These are phyloP conservation scores for Alisma plantagoaquatica DNA, from an alignment of 106 monocot species.

Conservation along the genomic window DNA sequence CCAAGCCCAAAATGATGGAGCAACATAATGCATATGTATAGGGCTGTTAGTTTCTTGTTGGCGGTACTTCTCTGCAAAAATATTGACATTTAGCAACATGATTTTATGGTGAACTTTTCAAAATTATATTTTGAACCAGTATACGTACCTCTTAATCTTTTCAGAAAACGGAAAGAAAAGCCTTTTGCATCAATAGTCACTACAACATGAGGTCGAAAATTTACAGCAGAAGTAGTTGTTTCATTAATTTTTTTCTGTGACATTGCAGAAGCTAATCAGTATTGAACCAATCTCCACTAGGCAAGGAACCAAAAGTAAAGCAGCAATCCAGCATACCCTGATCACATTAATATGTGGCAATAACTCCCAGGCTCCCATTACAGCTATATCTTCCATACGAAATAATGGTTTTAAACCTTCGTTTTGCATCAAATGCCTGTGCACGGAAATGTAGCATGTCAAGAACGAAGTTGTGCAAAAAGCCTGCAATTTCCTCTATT, in stretches of 20 bases:
- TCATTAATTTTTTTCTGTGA: slow-evolving; percentile 57
- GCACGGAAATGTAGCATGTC: background rate
- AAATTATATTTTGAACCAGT: slow-evolving; percentile 1
- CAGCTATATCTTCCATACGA: slow-evolving; percentile 92
- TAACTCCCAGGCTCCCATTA: slow-evolving; percentile 95
- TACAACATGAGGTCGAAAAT: slow-evolving; percentile 81
- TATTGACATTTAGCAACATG: too few relatives aligned
- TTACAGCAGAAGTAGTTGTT: slow-evolving; percentile 36
- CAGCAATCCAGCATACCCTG: slow-evolving; percentile 33
- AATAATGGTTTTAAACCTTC: slow-evolving; percentile 70
- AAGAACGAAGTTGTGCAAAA: background rate
- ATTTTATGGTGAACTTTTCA: too few relatives aligned
- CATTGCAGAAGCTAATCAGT: slow-evolving; percentile 3
- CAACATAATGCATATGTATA: slow-evolving; percentile 79
- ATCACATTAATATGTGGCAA: slow-evolving; percentile 67
- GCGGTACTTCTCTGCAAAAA: slow-evolving; percentile 46
- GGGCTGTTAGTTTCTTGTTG: slow-evolving; percentile 17
- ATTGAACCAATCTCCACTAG: background rate
- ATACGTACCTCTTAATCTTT: slow-evolving; percentile 52
- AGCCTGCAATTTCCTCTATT: too few relatives aligned
- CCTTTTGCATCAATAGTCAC: slow-evolving; percentile 95
- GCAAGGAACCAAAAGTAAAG: background rate
- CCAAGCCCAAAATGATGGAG: slow-evolving; percentile 99
- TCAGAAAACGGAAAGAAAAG: slow-evolving; percentile 83
- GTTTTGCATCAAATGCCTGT: slow-evolving; percentile 64